Conservation (phyloP, 2,329 filamentous ascomycete genomes). For the Westerdykella ornata region DNA sequence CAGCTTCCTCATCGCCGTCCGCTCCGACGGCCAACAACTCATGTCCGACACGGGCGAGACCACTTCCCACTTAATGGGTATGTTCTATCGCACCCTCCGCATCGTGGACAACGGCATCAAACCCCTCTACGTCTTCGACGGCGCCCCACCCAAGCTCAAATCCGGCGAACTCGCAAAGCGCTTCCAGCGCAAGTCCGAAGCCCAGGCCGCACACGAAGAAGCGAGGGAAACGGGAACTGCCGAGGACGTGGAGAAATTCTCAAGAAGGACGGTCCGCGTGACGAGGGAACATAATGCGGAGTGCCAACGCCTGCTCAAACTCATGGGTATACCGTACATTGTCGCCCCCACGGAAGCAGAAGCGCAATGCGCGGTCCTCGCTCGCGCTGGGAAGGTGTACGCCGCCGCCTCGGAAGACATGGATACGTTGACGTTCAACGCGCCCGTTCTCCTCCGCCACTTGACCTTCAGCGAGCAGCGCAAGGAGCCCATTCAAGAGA, state of each 20-base stretch:
- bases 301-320: slow-evolving; percentile 79
- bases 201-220: slow-evolving; percentile 82
- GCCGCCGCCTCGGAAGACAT: slow-evolving; percentile 97
- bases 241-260: slow-evolving; percentile 98
- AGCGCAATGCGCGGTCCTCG: slow-evolving; percentile 88
- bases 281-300: slow-evolving; percentile 96
- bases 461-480: slow-evolving; percentile 95
- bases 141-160: slow-evolving; percentile 93
- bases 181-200: slow-evolving; percentile 90
- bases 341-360: slow-evolving; percentile 95
- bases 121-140: slow-evolving; percentile 95
- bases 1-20: slow-evolving; percentile 95
- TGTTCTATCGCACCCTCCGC: slow-evolving; percentile 97
- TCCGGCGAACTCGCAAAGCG: slow-evolving; percentile 94
- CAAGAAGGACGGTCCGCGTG: slow-evolving; percentile 81
- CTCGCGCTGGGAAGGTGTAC: slow-evolving; percentile 88
- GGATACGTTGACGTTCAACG: slow-evolving; percentile 94
- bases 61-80: slow-evolving; percentile 96
- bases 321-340: slow-evolving; percentile 96
- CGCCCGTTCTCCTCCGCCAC: slow-evolving; percentile 84
- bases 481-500: slow-evolving; percentile 96
- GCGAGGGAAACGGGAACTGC: slow-evolving; percentile 96
- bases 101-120: slow-evolving; percentile 99
- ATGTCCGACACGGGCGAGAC: slow-evolving; percentile 94
- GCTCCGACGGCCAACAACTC: slow-evolving; percentile 92